These are phyloP conservation scores for Pythium brachiatum DNA, from an alignment of 352 stramenopile species.

Conservation along the genomic window DNA sequence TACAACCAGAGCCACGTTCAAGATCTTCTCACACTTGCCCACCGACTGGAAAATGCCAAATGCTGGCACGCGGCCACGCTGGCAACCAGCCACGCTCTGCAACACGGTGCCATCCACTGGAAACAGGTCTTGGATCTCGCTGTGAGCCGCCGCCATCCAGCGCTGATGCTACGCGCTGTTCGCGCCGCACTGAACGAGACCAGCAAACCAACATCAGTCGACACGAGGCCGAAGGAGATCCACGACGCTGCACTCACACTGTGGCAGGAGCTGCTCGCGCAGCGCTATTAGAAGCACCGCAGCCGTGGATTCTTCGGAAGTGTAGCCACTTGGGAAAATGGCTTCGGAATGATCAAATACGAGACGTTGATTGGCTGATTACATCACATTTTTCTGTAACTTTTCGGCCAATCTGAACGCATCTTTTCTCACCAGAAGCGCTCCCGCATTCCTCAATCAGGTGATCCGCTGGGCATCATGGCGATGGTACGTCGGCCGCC, in stretches of 20 bases:
- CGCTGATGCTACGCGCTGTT: conserved; percentile 34
- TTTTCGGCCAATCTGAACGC: neutral
- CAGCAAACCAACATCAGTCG: too few species aligned
- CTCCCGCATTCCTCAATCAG: neutral
- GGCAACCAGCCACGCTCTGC: conserved; percentile 29
- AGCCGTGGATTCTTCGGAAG: too few species aligned
- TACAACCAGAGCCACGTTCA: neutral
- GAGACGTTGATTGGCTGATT: neutral
- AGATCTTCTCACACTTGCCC: conserved; percentile 27
- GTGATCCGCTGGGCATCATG: neutral
- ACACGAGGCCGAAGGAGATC: neutral
- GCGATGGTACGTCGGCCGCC: conserved; percentile 9
- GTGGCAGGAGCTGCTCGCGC: conserved; percentile 8
- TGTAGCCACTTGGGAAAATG: neutral
- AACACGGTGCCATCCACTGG: conserved; percentile 26
- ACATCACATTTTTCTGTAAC: too few species aligned
- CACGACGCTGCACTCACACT: neutral
- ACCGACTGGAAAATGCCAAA: conserved; percentile 26
- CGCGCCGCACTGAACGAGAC: conserved; percentile 21
- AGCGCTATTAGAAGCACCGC: neutral
- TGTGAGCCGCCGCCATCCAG: conserved; percentile 30
- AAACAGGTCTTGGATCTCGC: conserved; percentile 28
- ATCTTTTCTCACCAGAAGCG: neutral
- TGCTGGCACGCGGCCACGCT: conserved; percentile 41
- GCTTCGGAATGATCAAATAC: neutral